A percentile compares a stretch with the other conserved stretches of the same genome.
Evolutionary conservation across 106 monocot genomes (phyloP).

Genomic region (Dactylorhiza incarnata): DNA sequence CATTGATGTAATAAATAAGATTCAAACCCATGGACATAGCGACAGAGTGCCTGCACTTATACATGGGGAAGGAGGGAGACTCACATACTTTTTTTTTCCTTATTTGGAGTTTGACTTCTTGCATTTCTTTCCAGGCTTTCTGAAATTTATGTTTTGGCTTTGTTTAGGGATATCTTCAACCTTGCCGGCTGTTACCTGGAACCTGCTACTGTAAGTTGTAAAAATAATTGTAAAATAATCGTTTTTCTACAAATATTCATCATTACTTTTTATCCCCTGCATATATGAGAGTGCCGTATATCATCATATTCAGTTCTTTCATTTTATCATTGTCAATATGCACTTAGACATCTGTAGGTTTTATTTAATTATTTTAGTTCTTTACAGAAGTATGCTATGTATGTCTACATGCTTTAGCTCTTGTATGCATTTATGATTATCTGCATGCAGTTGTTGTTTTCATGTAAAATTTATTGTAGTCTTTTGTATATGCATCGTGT

Average conservation of each 20-base stretch:
- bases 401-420: not conserved
- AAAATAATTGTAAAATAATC: not conserved
- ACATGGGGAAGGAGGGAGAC: too few species aligned
- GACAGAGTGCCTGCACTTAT: too few species aligned
- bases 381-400: not conserved
- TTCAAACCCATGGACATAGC: too few species aligned
- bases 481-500: too few species aligned
- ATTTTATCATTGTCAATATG: not conserved
- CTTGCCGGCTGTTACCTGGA: slow-evolving; percentile 70
- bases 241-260: not conserved
- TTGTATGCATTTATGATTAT: too few species aligned
- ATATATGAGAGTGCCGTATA: not conserved
- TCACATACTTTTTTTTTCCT: not conserved
- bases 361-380: not conserved
- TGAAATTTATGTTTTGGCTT: not conserved
- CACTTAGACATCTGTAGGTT: not conserved
- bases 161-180: slow-evolving; percentile 76
- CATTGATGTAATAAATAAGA: too few species aligned
- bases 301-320: not conserved
- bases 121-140: not conserved
- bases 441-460: too few species aligned
- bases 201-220: slow-evolving; percentile 75
- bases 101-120: not conserved
- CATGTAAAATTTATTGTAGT: too few species aligned
- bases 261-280: not conserved